phyloP scores from a whole-genome alignment of 441 rosid genomes.

The Gossypium gossypioides region DNA sequence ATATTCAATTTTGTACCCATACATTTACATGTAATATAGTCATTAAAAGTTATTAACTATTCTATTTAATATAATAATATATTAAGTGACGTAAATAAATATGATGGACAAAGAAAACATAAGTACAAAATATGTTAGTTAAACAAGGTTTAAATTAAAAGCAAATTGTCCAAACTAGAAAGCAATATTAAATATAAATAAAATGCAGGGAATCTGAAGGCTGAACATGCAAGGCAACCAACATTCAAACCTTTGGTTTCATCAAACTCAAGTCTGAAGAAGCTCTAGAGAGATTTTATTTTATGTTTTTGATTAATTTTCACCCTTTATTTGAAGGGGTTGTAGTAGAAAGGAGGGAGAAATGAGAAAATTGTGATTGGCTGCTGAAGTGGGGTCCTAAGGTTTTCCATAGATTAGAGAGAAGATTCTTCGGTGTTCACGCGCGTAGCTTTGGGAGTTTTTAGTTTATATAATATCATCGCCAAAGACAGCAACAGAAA shows the following conservation, averaged over 20 bases:
- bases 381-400: conserved; percentile 30
- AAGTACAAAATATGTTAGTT: background rate
- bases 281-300: background rate
- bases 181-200: background rate
- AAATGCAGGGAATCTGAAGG: background rate
- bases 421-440: conserved; percentile 21
- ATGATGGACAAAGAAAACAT: background rate
- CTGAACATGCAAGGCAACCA: background rate
- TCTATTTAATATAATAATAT: no score
- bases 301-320: background rate
- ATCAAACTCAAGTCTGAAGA: background rate
- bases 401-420: background rate
- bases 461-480: background rate
- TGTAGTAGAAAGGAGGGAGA: background rate
- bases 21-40: no score
- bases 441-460: conserved; percentile 17
- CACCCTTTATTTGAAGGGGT: background rate
- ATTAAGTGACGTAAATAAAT: no score
- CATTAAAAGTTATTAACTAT: no score
- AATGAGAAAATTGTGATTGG: conserved; percentile 8
- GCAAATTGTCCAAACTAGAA: background rate
- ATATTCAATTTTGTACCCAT: background rate
- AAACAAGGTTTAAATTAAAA: background rate
- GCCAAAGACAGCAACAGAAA: background rate
- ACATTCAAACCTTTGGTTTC: background rate